phyloP scores from a whole-genome alignment of 2,329 filamentous ascomycete genomes.

The Trichoderma sp. region DNA sequence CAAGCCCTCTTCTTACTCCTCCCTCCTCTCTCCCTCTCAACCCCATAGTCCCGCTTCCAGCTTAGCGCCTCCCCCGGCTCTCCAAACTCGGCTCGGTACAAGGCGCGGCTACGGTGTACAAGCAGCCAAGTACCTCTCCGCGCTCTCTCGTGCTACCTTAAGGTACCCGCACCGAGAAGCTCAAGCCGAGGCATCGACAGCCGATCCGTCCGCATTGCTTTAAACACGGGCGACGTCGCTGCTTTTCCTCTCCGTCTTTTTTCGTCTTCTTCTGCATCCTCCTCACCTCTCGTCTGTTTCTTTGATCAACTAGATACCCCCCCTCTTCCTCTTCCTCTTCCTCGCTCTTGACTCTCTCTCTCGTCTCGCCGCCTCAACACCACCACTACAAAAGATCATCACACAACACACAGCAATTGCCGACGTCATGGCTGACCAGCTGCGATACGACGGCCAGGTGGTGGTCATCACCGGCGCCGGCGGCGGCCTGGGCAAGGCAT shows the following conservation, averaged over 20 bases:
- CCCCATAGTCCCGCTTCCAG: conserved; percentile 8
- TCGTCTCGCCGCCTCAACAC: not conserved
- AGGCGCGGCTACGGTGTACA: conserved; percentile 12
- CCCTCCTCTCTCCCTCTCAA: not conserved
- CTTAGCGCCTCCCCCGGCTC: conserved; percentile 12
- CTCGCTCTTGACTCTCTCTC: not conserved
- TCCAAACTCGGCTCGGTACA: conserved; percentile 21
- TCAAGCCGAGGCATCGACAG: conserved; percentile 28
- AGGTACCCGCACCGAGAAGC: conserved; percentile 22
- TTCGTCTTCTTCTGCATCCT: not conserved
- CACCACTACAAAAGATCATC: not conserved
- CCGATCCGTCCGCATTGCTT: conserved; percentile 19
- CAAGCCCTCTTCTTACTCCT: not conserved
- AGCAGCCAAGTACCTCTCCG: no score
- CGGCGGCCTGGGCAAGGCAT: conserved; percentile 77
- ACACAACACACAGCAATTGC: conserved; percentile 26
- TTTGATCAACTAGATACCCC: conserved; percentile 10
- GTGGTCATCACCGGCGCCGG: conserved; percentile 82
- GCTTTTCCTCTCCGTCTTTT: not conserved
- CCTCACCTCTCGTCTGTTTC: not conserved
- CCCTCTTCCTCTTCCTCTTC: not conserved
- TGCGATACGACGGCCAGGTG: conserved; percentile 83
- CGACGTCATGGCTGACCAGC: conserved; percentile 61
- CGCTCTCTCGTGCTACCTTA: no score
- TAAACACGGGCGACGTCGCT: conserved; percentile 7